Evolutionary conservation across 2,329 filamentous ascomycete genomes (phyloP), one percentile per base, ranked within the genome.

Genomic region (Colletotrichum navitas): DNA sequence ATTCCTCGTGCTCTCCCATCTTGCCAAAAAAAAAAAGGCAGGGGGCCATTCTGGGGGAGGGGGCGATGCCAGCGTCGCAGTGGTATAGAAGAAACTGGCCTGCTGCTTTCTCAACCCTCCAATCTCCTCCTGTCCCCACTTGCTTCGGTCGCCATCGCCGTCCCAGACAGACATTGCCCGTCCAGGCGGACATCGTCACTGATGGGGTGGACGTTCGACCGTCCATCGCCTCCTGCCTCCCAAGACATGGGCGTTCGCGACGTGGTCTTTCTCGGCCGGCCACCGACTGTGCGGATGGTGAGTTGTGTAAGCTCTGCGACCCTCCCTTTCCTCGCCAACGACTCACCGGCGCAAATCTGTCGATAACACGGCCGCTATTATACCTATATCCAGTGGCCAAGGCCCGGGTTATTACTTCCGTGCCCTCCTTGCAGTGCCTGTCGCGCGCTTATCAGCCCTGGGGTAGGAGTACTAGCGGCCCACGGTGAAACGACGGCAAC

Each of bases 51-150:
- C 5, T 34, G 10, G 21, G 43, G 29, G 58, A 41, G 24, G 24
- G 36, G 59, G 55, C 47, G 52, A 45, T 34, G 59, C 54, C 65
- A 72, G 16, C 68, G 65, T 55, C 69, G 69, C 55, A 72, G 60
- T 64, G 52, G 39, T 52, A 68, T 39, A 54, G 51, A 58, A n/a
- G n/a, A n/a, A n/a, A 18, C 41, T 52, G 43, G 43, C n/a, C 34
- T 49, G 65, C 69, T 56, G 64, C 59, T 47, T 24, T 41, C 36
- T n/a, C 29, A 43, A 49, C 54, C 69, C 69, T 72, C 65, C 63
- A 71, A 72, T 72, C 41, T 72, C 59, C 60, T 72, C 16, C 43
- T 47, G 45, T 63, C 65, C 43, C 69, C 65, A 60, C 69, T 60
- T 54, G 21, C 29, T 52, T n/a, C 39, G 8, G 49, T 21, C 54